Evolutionary conservation across 78 protist genomes (phyloP), one percentile per base, ranked within the genome.

Genomic region (Dictyostelium citrinum): DNA sequence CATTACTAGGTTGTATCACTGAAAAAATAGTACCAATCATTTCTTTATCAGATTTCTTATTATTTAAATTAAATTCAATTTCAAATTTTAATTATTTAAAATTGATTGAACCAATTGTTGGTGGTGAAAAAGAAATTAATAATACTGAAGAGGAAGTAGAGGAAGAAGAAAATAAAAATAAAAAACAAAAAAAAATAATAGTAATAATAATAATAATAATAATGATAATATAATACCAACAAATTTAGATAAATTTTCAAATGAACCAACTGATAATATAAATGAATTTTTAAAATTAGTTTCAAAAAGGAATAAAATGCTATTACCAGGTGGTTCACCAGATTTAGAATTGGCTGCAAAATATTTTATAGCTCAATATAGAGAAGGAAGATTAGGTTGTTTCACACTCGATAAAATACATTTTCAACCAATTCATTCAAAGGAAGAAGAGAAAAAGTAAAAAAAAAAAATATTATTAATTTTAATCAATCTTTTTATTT

Each of bases 361-460:
- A 39, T 78, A 45, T 22, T 78, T 88, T 51, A 78, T 88, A 17
- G 6, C 70, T 16, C 60, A 77, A 35, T 88, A 33, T 46, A 10
- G 93, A 22, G 81, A 88, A 14, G 93, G 86, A 22, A 61, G 33
- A 39, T 88, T 78, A 39, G 93, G 93, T 67, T 16, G 71, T 24
- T 78, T 88, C 27, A 68, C 82, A 37, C 41, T 88, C 1, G 93
- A 88, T 27, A 72, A 37, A 71, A 71, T 71, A 35, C 39, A 35
- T 17, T 37, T 37, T 72, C 79, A 72, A 68, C 16, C 37, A 68
- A 29, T 10, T 5, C 2, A 11, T 14, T 33, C 37, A 68, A 29
- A 31, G 2, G 10, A 24, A 29, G 75, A 31, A 74, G 22, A 55
- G 6, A 49, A 49, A 2, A 29, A 39, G 9, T 41, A 35, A 6